Base-by-base conservation (phyloP, 1,139 yeast species). In the Geotrichum fermentans region DNA sequence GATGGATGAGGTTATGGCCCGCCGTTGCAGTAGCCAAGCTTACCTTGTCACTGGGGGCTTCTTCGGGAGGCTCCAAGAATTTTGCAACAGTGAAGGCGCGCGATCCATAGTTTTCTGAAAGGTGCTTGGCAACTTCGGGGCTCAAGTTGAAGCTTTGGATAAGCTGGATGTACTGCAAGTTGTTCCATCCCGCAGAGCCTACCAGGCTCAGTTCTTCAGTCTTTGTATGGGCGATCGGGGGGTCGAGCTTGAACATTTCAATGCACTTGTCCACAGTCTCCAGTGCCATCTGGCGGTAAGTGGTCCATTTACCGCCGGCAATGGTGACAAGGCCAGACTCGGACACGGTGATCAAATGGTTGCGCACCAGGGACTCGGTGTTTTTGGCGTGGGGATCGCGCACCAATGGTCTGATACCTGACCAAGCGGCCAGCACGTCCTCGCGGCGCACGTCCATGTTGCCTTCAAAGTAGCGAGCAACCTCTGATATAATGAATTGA, bases 291-390 rank as follows among this genome's bases (percentile, higher is more conserved):
- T 88, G 96, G 72, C 97, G 79, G 73, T 89, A 90, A 34, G 97
- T 90, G 50, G 97, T 90, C 97, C 97, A 90, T 71, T 90, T 90
- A 68, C 97, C 97, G 62, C 97, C 97, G 22, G 96, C 84, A 59
- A 90, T 85, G 43, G 97, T 90, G 44, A 90, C 75, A 59, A 90
- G 76, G 22, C 92, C 94, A 45, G 83, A 74, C 52, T 75, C 79
- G 18, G 95, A 79, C 40, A 80, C 75, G 59, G 84, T 77, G 53
- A 90, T 77, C 63, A 90, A 74, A 69, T 90, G 97, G 58, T 88
- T 85, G 72, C 97, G 82, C 46, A 90, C 97, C 55, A 90, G 75
- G 49, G 89, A 92, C 69, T 87, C 94, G 53, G 75, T 73, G 56
- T 78, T 74, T 54, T 77, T 69, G 54, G 73, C 74, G 55, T 80